phyloP scores from a whole-genome alignment of 116 monocot species.

The Dioscorea cayenensis region DNA sequence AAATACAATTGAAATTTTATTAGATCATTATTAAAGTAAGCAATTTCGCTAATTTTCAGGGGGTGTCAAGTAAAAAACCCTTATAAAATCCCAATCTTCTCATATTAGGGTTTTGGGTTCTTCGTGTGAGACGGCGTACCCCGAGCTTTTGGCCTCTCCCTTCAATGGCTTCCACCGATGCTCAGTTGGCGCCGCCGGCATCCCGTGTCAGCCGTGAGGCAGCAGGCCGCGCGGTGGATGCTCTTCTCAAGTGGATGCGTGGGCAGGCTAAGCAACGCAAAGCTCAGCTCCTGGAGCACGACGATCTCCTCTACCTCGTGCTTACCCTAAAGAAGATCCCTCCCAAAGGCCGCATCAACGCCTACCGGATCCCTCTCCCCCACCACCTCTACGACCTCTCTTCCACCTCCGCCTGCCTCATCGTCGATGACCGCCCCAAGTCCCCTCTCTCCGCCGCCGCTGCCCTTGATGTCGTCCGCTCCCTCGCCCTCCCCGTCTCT shows the following conservation, averaged over 20 bases:
- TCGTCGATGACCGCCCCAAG: conserved; percentile 48
- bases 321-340: conserved; percentile 55
- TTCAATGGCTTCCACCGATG: neutral
- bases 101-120: no score
- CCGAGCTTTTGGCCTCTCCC: neutral
- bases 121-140: no score
- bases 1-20: no score
- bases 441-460: conserved; percentile 15
- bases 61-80: no score
- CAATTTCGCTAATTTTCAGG: no score
- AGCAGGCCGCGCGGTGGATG: conserved; percentile 34
- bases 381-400: conserved; percentile 41
- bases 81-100: no score
- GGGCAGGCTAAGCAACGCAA: conserved; percentile 24
- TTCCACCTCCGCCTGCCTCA: conserved; percentile 50
- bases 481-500: conserved; percentile 34
- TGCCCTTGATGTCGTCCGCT: conserved; percentile 10
- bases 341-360: conserved; percentile 29
- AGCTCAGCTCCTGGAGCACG: conserved; percentile 64
- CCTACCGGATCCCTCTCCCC: conserved; percentile 59
- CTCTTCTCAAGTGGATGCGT: conserved; percentile 51
- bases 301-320: conserved; percentile 63
- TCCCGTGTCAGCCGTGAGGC: conserved; percentile 25
- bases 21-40: no score
- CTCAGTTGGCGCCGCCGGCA: neutral